phyloP scores from a whole-genome alignment of 2,329 filamentous ascomycete species.

The Lecanosticta acicola region DNA sequence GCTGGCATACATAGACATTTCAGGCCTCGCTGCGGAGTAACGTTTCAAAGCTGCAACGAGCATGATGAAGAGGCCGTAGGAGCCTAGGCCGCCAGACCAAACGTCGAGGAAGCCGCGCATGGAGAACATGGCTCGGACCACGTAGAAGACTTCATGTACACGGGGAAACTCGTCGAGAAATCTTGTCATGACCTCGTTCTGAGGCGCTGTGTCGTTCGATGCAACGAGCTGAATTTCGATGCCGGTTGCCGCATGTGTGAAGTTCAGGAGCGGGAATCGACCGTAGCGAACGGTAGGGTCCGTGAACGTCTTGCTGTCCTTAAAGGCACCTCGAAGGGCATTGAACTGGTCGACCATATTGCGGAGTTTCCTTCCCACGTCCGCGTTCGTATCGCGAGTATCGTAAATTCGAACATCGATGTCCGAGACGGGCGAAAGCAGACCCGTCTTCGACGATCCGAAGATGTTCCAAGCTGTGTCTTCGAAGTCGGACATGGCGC shows the following conservation, averaged over 20 bases:
- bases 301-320: neutral
- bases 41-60: conserved; percentile 46
- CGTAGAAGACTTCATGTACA: conserved; percentile 45
- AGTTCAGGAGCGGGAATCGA: conserved; percentile 38
- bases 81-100: conserved; percentile 46
- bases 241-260: conserved; percentile 44
- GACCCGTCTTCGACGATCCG: conserved; percentile 50
- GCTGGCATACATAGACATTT: neutral
- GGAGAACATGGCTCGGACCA: conserved; percentile 48
- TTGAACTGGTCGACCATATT: neutral
- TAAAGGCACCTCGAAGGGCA: neutral
- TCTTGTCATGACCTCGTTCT: conserved; percentile 40
- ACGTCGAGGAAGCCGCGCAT: conserved; percentile 46
- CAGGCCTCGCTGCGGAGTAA: neutral
- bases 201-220: conserved; percentile 36
- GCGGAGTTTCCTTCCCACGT: no score
- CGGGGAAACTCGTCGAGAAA: conserved; percentile 48
- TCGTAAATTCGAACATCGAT: conserved; percentile 46
- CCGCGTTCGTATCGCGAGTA: conserved; percentile 29
- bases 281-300: conserved; percentile 20
- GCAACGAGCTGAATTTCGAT: conserved; percentile 50
- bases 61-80: conserved; percentile 54
- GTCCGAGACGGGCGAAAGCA: conserved; percentile 50
- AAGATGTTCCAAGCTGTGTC: conserved; percentile 36
- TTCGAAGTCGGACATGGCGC: conserved; percentile 19